These are phyloP conservation scores for Phytopythium ostracodes DNA, from an alignment of 352 stramenopile species.

Conservation along the genomic window DNA sequence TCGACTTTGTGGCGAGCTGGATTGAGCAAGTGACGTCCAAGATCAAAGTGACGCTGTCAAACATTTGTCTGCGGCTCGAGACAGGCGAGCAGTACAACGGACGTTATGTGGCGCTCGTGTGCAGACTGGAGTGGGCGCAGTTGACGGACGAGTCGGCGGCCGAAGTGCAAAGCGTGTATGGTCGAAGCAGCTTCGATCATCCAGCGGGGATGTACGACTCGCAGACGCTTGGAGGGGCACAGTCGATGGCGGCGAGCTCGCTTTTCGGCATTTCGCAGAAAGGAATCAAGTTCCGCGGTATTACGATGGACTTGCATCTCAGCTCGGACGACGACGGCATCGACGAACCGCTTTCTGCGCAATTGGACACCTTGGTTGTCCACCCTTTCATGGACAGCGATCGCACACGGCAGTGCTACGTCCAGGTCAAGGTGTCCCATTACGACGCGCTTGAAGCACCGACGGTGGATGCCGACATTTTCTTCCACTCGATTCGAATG, in stretches of 20 bases:
- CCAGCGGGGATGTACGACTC: slow-evolving; percentile 21
- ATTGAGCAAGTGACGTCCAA: slow-evolving; percentile 89
- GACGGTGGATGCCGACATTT: slow-evolving; percentile 72
- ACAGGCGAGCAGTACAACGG: slow-evolving; percentile 55
- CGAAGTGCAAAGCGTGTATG: slow-evolving; percentile 73
- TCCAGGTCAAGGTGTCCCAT: slow-evolving; percentile 82
- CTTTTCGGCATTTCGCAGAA: slow-evolving; percentile 86
- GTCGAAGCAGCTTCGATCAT: slow-evolving; percentile 33
- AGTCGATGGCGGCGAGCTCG: slow-evolving; percentile 78
- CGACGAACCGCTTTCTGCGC: slow-evolving; percentile 22
- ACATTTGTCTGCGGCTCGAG: slow-evolving; percentile 78
- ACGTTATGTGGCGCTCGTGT: slow-evolving; percentile 66
- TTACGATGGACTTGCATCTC: slow-evolving; percentile 78
- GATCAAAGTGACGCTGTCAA: slow-evolving; percentile 87
- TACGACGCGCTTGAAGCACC: slow-evolving; percentile 71
- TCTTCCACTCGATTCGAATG: slow-evolving; percentile 77
- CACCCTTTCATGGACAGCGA: slow-evolving; percentile 73
- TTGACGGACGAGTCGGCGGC: slow-evolving; percentile 81
- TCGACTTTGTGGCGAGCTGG: slow-evolving; percentile 88
- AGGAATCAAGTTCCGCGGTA: slow-evolving; percentile 75
- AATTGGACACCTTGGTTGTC: slow-evolving; percentile 35
- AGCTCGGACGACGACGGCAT: slow-evolving; percentile 47
- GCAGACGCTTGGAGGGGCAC: slow-evolving; percentile 35
- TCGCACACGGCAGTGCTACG: slow-evolving; percentile 59
- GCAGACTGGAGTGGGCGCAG: slow-evolving; percentile 74